Evolutionary conservation across 495 filamentous ascomycete genomes (phyloP).

Genomic region (Penicillium roqueforti): DNA sequence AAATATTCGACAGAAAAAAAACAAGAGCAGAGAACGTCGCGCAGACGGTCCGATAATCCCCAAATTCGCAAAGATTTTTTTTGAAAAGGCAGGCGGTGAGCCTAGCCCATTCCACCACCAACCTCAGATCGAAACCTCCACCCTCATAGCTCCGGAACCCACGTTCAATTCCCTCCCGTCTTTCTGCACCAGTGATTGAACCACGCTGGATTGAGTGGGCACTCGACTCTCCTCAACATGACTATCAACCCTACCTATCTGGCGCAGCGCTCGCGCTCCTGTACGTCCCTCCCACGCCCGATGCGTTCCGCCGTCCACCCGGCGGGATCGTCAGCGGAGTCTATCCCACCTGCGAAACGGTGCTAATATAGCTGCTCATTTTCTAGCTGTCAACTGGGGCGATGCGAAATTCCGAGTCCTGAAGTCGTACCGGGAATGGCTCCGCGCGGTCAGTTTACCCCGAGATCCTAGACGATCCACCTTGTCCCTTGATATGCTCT

Average conservation of each 20-base stretch:
- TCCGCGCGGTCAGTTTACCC: slow-evolving; percentile 72
- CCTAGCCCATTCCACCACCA: slow-evolving; percentile 12
- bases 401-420: slow-evolving; percentile 82
- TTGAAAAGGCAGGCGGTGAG: slow-evolving; percentile 46
- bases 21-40: slow-evolving; percentile 9
- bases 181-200: slow-evolving; percentile 21
- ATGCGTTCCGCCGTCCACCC: slow-evolving; percentile 19
- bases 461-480: slow-evolving; percentile 3
- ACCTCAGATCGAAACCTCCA: slow-evolving; percentile 31
- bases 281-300: slow-evolving; percentile 53
- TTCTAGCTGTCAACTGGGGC: slow-evolving; percentile 73
- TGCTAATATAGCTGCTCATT: not conserved
- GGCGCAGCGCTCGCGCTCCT: slow-evolving; percentile 82
- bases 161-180: slow-evolving; percentile 15
- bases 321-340: slow-evolving; percentile 14
- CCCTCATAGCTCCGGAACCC: slow-evolving; percentile 25
- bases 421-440: slow-evolving; percentile 86
- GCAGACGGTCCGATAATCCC: slow-evolving; percentile 6
- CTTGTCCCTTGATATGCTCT: slow-evolving; percentile 9
- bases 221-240: slow-evolving; percentile 39
- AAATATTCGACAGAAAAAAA: slow-evolving; percentile 7
- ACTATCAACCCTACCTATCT: slow-evolving; percentile 91
- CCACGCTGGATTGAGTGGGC: slow-evolving; percentile 20
- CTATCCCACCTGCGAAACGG: not conserved
- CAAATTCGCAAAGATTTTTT: slow-evolving; percentile 34